Evolutionary conservation across 1,284 basidiomycete genomes (phyloP).

Genomic region (Singerocomus inundabilis): DNA sequence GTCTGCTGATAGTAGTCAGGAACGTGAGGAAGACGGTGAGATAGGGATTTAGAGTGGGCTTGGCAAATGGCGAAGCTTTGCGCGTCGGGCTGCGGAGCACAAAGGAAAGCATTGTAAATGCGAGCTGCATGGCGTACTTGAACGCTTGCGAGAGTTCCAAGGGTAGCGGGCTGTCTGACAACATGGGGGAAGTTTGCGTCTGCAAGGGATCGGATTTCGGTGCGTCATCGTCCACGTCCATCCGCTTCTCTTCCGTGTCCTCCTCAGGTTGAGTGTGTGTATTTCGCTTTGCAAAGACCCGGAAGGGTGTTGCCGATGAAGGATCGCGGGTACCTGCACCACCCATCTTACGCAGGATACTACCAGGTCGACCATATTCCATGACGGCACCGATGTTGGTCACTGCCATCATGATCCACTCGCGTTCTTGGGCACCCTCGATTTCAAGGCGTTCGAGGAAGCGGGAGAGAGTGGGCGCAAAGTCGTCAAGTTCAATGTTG

Average conservation of each 20-base stretch:
- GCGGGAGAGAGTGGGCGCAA: conserved; percentile 74
- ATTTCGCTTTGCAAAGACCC: conserved; percentile 46
- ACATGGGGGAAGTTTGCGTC: conserved; percentile 38
- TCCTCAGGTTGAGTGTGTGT: conserved; percentile 30
- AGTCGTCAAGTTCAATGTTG: conserved; percentile 90
- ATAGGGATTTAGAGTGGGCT: conserved; percentile 79
- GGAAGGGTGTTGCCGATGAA: conserved; percentile 37
- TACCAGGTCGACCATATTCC: conserved; percentile 83
- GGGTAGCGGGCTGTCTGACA: conserved; percentile 35
- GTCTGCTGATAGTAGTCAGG: conserved; percentile 72
- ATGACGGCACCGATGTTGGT: conserved; percentile 81
- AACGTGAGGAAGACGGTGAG: conserved; percentile 87
- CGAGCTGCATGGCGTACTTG: conserved; percentile 72
- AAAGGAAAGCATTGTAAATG: conserved; percentile 77
- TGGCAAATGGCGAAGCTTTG: conserved; percentile 54
- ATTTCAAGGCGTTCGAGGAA: conserved; percentile 86
- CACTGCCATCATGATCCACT: conserved; percentile 95
- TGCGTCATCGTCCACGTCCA: conserved; percentile 66
- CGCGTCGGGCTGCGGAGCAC: conserved; percentile 67
- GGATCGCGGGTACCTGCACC: conserved; percentile 40
- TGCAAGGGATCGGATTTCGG: conserved; percentile 14
- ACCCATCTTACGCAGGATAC: conserved; percentile 64
- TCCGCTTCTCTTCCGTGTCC: conserved; percentile 54
- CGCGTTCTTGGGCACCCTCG: conserved; percentile 76
- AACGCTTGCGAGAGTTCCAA: conserved; percentile 61